Conservation (phyloP, 2,329 filamentous ascomycete species). For the Nemania sp. region DNA sequence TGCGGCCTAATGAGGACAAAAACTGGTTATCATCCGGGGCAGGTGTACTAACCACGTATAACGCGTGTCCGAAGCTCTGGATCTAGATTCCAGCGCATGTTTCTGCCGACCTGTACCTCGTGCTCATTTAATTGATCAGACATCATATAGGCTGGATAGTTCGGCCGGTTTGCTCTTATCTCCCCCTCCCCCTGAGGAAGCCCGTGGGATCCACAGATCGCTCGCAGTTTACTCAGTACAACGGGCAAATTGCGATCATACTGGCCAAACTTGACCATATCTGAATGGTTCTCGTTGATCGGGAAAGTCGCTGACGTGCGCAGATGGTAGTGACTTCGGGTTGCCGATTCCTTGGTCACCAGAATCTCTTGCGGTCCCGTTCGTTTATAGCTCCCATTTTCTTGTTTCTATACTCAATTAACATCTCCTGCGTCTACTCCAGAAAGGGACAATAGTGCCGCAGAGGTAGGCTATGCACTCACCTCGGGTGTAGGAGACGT, state of each 20-base stretch:
- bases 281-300: constrained; percentile 33
- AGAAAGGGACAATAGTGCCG: not conserved
- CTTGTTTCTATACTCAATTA: not conserved
- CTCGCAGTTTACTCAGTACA: not conserved
- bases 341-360: constrained; percentile 32
- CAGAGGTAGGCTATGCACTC: not conserved
- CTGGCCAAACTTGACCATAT: constrained; percentile 32
- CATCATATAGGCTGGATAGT: no score
- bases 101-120: no score
- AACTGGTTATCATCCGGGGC: no score
- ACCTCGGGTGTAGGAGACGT: constrained; percentile 29
- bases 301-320: constrained; percentile 19
- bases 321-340: constrained; percentile 16
- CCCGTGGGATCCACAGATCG: not conserved
- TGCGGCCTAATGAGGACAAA: not conserved
- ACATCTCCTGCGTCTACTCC: not conserved
- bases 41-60: no score
- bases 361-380: constrained; percentile 27
- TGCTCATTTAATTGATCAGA: no score
- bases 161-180: not conserved
- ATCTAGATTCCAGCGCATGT: no score
- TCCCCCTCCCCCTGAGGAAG: not conserved
- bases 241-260: constrained; percentile 19
- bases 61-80: no score
- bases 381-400: not conserved